Evolutionary conservation across 1,284 basidiomycete genomes (phyloP), one percentile per base, ranked within the genome.

Genomic region (Leccinum subatratum): DNA sequence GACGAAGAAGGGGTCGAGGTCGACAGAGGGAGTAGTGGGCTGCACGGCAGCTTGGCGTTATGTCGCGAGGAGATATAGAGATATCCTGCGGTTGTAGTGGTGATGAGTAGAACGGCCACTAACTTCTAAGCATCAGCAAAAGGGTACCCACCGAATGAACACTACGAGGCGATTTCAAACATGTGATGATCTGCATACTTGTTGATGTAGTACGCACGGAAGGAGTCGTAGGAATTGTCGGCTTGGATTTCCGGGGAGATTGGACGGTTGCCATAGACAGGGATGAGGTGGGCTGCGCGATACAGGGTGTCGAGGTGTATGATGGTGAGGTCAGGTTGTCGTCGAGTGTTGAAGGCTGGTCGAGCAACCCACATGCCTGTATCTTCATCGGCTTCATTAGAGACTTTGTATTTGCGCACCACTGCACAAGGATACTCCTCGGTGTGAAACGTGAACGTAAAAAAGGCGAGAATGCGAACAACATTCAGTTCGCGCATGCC

Each of bases 41-140:
- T 71, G 75, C 69, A n/a, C 82, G 81, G 74, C 78, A 83, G 63
- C 78, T 80, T 51, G 83, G 81, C 20, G 83, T 80, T 74, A 82
- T 77, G 75, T 77, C 77, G 58, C 74, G 74, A 68, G 81, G 78
- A 77, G 78, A 80, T 72, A 81, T 71, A 64, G 78, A 72, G 70
- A 77, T 75, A 68, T 76, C 78, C 67, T 79, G 78, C 64, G 74
- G 66, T 63, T 54, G 51, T 22, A 70, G 72, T 48, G 79, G 77
- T 4, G 79, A 74, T n/a, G 80, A 75, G 66, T 80, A 65, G 69
- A 81, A 28, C 6, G 28, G 28, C 28, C 28, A 3, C n/a, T n/a
- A n/a, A n/a, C n/a, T n/a, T n/a, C 28, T 28, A 28, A 6, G 28
- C 28, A 28, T 28, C 28, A 28, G 28, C 28, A 28, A 28, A 28